Evolutionary conservation across 2,329 filamentous ascomycete species (phyloP).

Genomic region (Exserohilum turcica): DNA sequence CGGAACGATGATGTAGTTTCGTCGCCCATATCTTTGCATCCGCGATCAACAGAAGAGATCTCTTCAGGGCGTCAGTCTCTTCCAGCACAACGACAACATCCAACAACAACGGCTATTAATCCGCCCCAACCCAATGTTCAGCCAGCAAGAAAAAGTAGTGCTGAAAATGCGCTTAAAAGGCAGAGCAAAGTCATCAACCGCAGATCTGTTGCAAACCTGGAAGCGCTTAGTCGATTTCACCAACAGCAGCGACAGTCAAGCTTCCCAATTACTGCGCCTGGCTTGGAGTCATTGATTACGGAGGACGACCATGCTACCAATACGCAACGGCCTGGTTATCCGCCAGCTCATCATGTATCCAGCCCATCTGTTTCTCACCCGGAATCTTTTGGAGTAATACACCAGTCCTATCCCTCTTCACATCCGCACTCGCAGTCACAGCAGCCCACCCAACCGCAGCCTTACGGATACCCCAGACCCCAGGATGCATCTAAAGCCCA

Average conservation of each 20-base stretch:
- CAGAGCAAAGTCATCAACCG: constrained; percentile 11
- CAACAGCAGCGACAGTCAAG: constrained; percentile 15
- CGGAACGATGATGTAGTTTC: no score
- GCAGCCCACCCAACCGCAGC: neutral
- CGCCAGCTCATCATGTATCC: neutral
- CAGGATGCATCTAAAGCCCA: neutral
- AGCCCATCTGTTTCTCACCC: neutral
- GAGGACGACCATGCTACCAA: constrained; percentile 8
- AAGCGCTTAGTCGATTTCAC: constrained; percentile 13
- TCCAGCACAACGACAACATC: neutral
- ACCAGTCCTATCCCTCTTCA: neutral
- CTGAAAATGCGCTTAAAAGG: constrained; percentile 13
- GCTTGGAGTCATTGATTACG: constrained; percentile 5
- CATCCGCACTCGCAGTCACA: neutral
- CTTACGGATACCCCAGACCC: neutral
- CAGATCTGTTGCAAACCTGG: constrained; percentile 11
- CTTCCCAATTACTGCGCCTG: neutral
- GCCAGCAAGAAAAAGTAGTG: constrained; percentile 9
- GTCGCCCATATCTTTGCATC: neutral
- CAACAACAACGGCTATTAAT: neutral
- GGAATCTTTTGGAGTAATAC: neutral
- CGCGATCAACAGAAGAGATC: neutral
- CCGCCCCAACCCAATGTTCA: neutral
- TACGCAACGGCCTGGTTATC: neutral
- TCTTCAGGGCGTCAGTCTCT: neutral